Percentiles rank a stretch among this genome's conserved stretches.
These are phyloP conservation scores for Mariannaea sp. DNA, from an alignment of 2,329 filamentous ascomycete genomes.

Conservation along the genomic window DNA sequence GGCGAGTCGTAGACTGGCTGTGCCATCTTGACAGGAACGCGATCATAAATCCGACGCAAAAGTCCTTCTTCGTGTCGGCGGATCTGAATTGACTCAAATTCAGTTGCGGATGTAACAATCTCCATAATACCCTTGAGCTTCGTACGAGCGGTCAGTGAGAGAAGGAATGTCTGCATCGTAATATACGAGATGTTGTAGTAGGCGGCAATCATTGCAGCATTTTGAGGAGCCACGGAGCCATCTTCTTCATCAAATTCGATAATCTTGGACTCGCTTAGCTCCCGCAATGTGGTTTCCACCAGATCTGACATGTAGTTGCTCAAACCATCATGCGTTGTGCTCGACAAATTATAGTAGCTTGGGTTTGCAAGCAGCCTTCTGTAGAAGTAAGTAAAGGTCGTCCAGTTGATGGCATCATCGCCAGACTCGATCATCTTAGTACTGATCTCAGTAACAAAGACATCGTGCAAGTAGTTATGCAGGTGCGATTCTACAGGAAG, in stretches of 20 bases:
- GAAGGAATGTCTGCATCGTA: conserved; percentile 97
- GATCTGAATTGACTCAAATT: conserved; percentile 95
- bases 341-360: conserved; percentile 90
- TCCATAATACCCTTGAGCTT: conserved; percentile 97
- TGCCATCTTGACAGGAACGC: conserved; percentile 93
- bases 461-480: conserved; percentile 89
- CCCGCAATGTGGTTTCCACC: conserved; percentile 89
- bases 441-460: conserved; percentile 96
- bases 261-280: conserved; percentile 90
- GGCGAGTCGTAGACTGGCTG: conserved; percentile 87
- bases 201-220: conserved; percentile 95
- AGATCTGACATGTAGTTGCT: conserved; percentile 93
- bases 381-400: conserved; percentile 98
- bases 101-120: conserved; percentile 94
- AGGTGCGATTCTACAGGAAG: conserved; percentile 94
- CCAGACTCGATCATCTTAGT: conserved; percentile 94
- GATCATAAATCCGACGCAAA: conserved; percentile 90
- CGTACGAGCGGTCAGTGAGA: conserved; percentile 85
- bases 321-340: conserved; percentile 89
- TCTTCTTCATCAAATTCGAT: conserved; percentile 96
- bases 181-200: conserved; percentile 99
- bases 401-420: conserved; percentile 97
- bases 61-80: conserved; percentile 88
- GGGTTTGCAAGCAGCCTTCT: conserved; percentile 92
- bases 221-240: conserved; percentile 84